Conservation (phyloP, 306 rosid species). For the Geum urbanum region DNA sequence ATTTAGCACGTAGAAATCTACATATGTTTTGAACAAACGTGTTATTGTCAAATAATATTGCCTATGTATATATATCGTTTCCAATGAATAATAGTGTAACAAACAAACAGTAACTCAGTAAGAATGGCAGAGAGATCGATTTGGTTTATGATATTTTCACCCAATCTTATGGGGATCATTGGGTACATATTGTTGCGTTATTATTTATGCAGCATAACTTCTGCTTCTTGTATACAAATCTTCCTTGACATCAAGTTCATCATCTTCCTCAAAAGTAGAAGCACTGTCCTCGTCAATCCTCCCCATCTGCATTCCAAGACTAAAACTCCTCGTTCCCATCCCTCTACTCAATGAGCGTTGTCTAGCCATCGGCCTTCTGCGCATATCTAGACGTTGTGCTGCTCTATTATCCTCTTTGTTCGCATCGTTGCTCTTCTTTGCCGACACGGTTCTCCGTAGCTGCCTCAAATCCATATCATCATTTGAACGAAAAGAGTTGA, state of each 20-base stretch:
- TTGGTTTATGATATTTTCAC: too few species aligned
- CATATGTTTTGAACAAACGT: too few species aligned
- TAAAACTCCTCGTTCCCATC: constrained; percentile 27
- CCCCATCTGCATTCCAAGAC: constrained; percentile 36
- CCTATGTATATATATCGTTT: too few species aligned
- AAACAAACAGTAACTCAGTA: too few species aligned
- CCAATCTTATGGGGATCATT: too few species aligned
- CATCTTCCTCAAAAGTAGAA: constrained; percentile 36
- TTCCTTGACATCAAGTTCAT: neutral
- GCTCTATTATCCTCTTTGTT: neutral
- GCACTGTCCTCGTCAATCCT: constrained; percentile 49
- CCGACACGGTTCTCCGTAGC: constrained; percentile 1
- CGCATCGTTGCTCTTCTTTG: neutral
- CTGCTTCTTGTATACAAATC: constrained; percentile 32
- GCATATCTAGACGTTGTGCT: neutral
- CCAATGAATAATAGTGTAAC: too few species aligned
- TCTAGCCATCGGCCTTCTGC: neutral
- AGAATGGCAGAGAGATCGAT: too few species aligned
- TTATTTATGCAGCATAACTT: constrained; percentile 13
- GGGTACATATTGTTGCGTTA: neutral
- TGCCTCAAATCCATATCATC: neutral
- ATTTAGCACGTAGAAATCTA: too few species aligned
- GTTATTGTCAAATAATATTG: too few species aligned
- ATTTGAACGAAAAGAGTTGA: neutral
- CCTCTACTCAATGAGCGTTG: constrained; percentile 3